Base-by-base conservation (phyloP, 768 basidiomycete species). In the Tylopilus sp. region DNA sequence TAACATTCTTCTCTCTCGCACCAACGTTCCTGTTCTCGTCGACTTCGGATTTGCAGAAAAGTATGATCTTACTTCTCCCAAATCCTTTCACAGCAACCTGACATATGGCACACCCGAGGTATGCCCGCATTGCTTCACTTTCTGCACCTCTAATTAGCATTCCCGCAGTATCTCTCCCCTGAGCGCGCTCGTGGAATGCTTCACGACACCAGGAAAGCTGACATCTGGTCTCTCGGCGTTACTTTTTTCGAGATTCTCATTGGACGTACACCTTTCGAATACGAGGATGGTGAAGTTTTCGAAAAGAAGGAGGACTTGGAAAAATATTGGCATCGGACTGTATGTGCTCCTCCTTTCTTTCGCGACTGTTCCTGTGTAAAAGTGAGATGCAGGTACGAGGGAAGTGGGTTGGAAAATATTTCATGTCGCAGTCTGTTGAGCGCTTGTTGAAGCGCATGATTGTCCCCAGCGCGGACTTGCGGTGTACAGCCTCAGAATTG, bases 11-110 rank as follows among this genome's bases (percentile, higher is more conserved):
- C 75, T 99, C 41, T 88, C 89, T 1, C 70, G 73, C 48, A 77
- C 84, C 57, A 85, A 86, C 60, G 73, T 93, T 1, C 91, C 93
- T 1, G 88, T 97, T 3, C 80, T 98, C 4, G 88, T 97, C 33
- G 97, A 98, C 69, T 99, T 97, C 62, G 95, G 97, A 1, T 99
- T 98, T 60, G 92, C 95, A 2, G 90, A 95, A 62, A 82, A 82
- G 57, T 94, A 94, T 64, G 85, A 91, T 56, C 61, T 78, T 39
- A 67, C 71, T 1, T 80, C 83, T 0, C 66, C 73, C 17, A 81
- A 80, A 18, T 85, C 88, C 1, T 92, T 93, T 73, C 82, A 84
- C 56, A 89, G 87, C 59, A 88, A 88, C 60, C 77, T 91, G 41
- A 81, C 89, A 1, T 90, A 90, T 63, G 95, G 94, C 6, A 98